These are phyloP conservation scores for Macrolepiota fuliginosa DNA, from an alignment of 768 basidiomycete species.

Conservation along the genomic window DNA sequence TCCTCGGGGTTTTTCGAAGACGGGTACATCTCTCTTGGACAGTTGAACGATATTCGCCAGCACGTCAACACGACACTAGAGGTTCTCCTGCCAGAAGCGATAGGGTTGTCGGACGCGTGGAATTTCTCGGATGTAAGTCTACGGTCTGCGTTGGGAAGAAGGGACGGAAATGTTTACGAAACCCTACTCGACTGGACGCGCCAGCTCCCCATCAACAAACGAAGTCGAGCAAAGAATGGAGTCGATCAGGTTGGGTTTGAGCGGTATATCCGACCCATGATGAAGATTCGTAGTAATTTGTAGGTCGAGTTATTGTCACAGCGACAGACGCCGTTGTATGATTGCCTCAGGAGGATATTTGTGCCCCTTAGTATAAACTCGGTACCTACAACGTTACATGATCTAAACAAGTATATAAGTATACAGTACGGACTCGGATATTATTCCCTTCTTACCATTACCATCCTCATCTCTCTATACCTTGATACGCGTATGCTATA, in stretches of 20 bases:
- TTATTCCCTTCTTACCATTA: no score
- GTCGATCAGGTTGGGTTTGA: constrained; percentile 20
- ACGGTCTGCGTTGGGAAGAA: constrained; percentile 19
- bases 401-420: no score
- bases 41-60: constrained; percentile 15
- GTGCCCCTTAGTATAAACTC: no score
- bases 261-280: constrained; percentile 15
- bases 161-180: constrained; percentile 25
- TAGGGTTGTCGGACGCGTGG: constrained; percentile 24
- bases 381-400: no score
- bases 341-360: no score
- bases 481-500: no score
- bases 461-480: no score
- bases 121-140: constrained; percentile 24
- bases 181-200: constrained; percentile 23
- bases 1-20: constrained; percentile 23
- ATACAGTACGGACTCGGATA: no score
- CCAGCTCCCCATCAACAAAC: constrained; percentile 21
- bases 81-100: constrained; percentile 20
- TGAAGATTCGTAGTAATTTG: neutral
- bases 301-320: neutral
- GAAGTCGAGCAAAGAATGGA: constrained; percentile 12
- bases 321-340: no score
- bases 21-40: constrained; percentile 16
- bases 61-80: constrained; percentile 14